Conservation (phyloP, 148 eudicot species). For the Nyssa sinensis region DNA sequence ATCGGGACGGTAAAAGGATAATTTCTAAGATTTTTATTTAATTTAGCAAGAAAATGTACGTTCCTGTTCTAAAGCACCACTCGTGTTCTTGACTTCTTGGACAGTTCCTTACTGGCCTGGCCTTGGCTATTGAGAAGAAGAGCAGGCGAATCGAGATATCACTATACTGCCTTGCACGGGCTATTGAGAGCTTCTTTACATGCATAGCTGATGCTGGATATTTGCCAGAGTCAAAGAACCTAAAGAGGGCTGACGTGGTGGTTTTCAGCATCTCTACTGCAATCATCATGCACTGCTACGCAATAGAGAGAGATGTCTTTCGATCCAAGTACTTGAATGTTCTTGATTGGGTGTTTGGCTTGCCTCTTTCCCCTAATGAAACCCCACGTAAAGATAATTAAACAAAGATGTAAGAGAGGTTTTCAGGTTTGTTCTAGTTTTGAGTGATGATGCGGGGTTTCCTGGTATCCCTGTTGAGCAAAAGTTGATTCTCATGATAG, state of each 20-base stretch:
- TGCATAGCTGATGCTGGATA: constrained; percentile 85
- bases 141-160: constrained; percentile 96
- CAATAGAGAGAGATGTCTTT: constrained; percentile 92
- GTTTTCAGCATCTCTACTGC: constrained; percentile 94
- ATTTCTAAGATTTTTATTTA: background rate
- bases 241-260: constrained; percentile 83
- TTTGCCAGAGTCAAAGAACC: constrained; percentile 64
- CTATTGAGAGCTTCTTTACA: constrained; percentile 94
- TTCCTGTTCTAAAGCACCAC: background rate
- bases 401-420: background rate
- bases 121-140: constrained; percentile 95
- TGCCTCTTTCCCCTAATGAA: constrained; percentile 75
- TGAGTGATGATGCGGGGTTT: background rate
- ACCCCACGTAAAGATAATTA: constrained; percentile 50
- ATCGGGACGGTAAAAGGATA: constrained; percentile 66
- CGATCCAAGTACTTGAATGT: constrained; percentile 93
- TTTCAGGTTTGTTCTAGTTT: background rate
- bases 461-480: background rate
- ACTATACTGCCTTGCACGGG: constrained; percentile 90
- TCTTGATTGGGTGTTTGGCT: constrained; percentile 99
- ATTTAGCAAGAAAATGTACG: background rate
- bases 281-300: constrained; percentile 94
- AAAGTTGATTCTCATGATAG: background rate
- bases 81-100: background rate
- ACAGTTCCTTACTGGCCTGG: constrained; percentile 93